phyloP scores from a whole-genome alignment of 2,329 filamentous ascomycete genomes.

The Aspergillus tamarii region DNA sequence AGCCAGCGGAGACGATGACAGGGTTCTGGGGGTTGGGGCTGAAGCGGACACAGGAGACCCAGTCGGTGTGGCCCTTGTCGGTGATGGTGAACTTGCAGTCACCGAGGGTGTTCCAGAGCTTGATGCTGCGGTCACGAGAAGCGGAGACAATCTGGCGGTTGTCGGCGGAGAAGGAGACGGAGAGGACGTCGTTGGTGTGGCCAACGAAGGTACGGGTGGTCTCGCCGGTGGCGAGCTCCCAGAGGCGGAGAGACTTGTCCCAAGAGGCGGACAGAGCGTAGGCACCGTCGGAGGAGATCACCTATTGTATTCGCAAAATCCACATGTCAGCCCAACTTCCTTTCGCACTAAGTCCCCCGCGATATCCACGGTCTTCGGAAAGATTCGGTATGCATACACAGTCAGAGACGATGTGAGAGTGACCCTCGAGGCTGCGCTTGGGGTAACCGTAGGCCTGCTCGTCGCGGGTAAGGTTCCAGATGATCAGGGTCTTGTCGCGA shows the following conservation, averaged over 20 bases:
- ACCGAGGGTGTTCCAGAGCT: slow-evolving; percentile 99
- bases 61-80: slow-evolving; percentile 99
- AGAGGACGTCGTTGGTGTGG: slow-evolving; percentile 99
- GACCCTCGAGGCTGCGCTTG: slow-evolving; percentile 97
- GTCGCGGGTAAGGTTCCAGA: slow-evolving; percentile 99
- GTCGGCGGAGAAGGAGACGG: slow-evolving; percentile 99
- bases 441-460: slow-evolving; percentile 98
- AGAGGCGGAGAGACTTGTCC: slow-evolving; percentile 99
- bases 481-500: slow-evolving; percentile 99
- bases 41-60: slow-evolving; percentile 99
- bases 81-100: slow-evolving; percentile 99
- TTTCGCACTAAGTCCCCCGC: slow-evolving; percentile 14
- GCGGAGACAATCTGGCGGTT: slow-evolving; percentile 99
- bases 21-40: slow-evolving; percentile 99
- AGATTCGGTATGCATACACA: slow-evolving; percentile 72
- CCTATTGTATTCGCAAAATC: slow-evolving; percentile 55
- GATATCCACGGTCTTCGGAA: slow-evolving; percentile 6
- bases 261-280: slow-evolving; percentile 98
- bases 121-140: slow-evolving; percentile 97
- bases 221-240: slow-evolving; percentile 96
- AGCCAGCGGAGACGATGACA: slow-evolving; percentile 96
- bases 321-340: slow-evolving; percentile 33
- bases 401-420: slow-evolving; percentile 99
- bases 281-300: slow-evolving; percentile 99
- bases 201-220: slow-evolving; percentile 98